phyloP scores from a whole-genome alignment of 345 rosid genomes.

The Bruguiera gymnorhiza region DNA sequence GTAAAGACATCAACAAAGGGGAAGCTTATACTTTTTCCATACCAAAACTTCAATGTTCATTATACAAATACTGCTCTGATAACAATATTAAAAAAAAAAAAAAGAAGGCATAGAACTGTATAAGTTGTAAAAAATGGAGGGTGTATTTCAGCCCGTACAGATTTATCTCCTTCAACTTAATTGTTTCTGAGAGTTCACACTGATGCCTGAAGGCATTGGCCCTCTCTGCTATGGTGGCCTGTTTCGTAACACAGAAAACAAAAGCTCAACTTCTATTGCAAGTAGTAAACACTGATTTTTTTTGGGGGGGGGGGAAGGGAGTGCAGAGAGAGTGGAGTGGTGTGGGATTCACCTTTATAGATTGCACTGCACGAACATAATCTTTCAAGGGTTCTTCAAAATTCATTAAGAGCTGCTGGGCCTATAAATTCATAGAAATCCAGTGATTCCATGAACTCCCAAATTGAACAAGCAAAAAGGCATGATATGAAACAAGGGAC shows the following conservation, averaged over 20 bases:
- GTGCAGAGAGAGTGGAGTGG: background rate
- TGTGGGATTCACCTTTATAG: constrained; percentile 58
- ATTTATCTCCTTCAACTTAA: constrained; percentile 93
- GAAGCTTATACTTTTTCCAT: too few relatives aligned
- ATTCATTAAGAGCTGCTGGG: constrained; percentile 85
- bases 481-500: background rate
- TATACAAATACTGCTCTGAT: too few relatives aligned
- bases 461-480: background rate
- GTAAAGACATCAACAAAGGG: too few relatives aligned
- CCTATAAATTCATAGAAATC: constrained; percentile 40
- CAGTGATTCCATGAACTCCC: constrained; percentile 1
- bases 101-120: too few relatives aligned
- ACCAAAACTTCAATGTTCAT: too few relatives aligned
- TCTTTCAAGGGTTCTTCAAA: constrained; percentile 98
- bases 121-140: background rate
- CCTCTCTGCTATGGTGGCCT: constrained; percentile 92
- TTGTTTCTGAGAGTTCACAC: constrained; percentile 91
- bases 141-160: constrained; percentile 52
- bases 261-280: constrained; percentile 1
- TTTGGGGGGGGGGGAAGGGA: background rate
- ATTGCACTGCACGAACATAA: constrained; percentile 88
- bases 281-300: background rate
- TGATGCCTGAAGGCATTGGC: constrained; percentile 89
- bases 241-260: constrained; percentile 24
- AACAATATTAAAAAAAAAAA: too few relatives aligned